These are phyloP conservation scores for Dioscorea dumetorum DNA, from an alignment of 106 monocot species.

Conservation along the genomic window DNA sequence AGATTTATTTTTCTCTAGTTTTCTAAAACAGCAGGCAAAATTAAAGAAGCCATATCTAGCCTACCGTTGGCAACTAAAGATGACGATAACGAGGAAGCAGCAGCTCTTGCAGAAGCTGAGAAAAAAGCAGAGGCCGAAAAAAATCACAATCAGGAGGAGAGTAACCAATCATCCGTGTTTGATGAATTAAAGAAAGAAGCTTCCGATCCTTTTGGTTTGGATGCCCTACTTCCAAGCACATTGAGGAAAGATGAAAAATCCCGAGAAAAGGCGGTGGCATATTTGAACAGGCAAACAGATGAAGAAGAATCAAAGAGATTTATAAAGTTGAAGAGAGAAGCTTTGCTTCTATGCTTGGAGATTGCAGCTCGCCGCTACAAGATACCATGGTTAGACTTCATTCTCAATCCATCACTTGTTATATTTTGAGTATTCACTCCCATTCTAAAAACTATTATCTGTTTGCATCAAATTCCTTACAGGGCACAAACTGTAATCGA, in stretches of 20 bases:
- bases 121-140: constrained; percentile 9
- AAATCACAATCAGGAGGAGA: constrained; percentile 5
- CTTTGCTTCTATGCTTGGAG: constrained; percentile 70
- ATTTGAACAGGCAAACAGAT: constrained; percentile 32
- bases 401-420: background rate
- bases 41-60: constrained; percentile 80
- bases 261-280: constrained; percentile 25
- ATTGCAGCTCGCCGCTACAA: constrained; percentile 81
- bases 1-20: constrained; percentile 36
- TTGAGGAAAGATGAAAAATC: constrained; percentile 55
- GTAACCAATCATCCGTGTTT: constrained; percentile 1
- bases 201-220: constrained; percentile 92
- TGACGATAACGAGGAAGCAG: constrained; percentile 77
- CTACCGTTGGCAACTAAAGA: constrained; percentile 62
- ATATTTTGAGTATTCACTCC: no score
- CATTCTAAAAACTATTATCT: background rate
- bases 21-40: constrained; percentile 87
- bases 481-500: constrained; percentile 96
- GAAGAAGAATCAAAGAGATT: constrained; percentile 65
- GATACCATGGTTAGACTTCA: constrained; percentile 55
- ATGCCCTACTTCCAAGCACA: constrained; percentile 50
- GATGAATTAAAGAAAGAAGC: constrained; percentile 17
- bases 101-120: constrained; percentile 30
- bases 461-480: constrained; percentile 4
- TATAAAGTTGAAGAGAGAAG: constrained; percentile 72